These are phyloP conservation scores for Aspergillus hiratsukae DNA, from an alignment of 2,329 filamentous ascomycete species.

Conservation along the genomic window DNA sequence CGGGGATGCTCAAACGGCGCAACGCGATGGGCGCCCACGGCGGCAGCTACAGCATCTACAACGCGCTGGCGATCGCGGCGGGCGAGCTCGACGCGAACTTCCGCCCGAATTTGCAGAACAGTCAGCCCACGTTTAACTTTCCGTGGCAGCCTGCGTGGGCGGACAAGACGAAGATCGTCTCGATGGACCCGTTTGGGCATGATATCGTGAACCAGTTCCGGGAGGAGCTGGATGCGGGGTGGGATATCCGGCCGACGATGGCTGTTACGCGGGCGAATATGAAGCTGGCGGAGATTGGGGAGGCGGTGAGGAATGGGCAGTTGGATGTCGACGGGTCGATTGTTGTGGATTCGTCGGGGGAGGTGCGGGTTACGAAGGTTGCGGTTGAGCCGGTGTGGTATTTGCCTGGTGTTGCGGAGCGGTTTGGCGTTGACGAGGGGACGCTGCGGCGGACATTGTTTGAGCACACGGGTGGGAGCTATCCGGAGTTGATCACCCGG, in stretches of 20 bases:
- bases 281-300: slow-evolving; percentile 91
- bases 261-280: slow-evolving; percentile 90
- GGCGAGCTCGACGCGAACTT: slow-evolving; percentile 83
- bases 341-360: slow-evolving; percentile 77
- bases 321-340: slow-evolving; percentile 81
- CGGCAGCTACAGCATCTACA: slow-evolving; percentile 94
- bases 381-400: slow-evolving; percentile 95
- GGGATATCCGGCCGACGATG: slow-evolving; percentile 82
- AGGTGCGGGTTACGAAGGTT: slow-evolving; percentile 91
- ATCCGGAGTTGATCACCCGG: slow-evolving; percentile 92
- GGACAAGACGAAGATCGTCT: slow-evolving; percentile 89
- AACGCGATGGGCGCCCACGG: slow-evolving; percentile 67
- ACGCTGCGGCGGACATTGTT: slow-evolving; percentile 82
- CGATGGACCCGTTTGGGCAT: slow-evolving; percentile 94
- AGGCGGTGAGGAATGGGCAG: slow-evolving; percentile 75
- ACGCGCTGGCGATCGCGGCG: slow-evolving; percentile 85
- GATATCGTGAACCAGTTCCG: slow-evolving; percentile 76
- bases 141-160: slow-evolving; percentile 87
- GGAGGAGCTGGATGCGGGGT: slow-evolving; percentile 64
- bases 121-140: slow-evolving; percentile 84
- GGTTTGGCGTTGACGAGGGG: slow-evolving; percentile 89
- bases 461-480: slow-evolving; percentile 92
- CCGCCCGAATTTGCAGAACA: slow-evolving; percentile 74
- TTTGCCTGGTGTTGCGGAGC: slow-evolving; percentile 78
- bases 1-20: slow-evolving; percentile 28